Evolutionary conservation across 192 early-diverging fungal genomes (phyloP), one percentile per base, ranked within the genome.

Genomic region (Phycomyces blakesleeanus): DNA sequence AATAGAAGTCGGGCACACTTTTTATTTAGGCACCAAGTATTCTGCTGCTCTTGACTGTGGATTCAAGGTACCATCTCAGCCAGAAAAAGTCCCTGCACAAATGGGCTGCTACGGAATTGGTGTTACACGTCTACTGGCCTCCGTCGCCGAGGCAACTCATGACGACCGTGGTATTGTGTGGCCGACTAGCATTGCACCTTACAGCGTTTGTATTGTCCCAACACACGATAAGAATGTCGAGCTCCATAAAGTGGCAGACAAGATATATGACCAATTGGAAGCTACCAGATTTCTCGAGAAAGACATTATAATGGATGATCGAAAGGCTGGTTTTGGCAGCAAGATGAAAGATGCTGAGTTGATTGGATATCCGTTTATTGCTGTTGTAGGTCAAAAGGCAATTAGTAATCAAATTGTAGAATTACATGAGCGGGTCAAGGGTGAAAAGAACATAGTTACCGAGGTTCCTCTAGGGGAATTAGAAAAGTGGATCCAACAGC

Each of bases 61-160:
- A 5, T 84, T 87, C 55, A 49, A 51, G 11, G 60, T 57, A 2
- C 55, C 51, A 27, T 55, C 58, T 12, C 67, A 75, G 41, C 44
- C 73, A 6, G 55, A 76, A 25, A 57, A 76, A 16, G 59, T 64
- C 2, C 81, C 77, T 24, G 82, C 90, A 44, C 81, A 91, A 62
- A 95, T 95, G 93, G 93, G 94, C 29, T 95, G 95, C 76, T 95
- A 85, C 61, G 93, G 93, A 25, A 84, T 97, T 27, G 95, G 95
- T 34, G 74, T 97, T 2, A 86, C 89, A n/a, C 81, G 94, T 3
- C 63, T 94, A 14, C 64, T 95, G 11, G 88, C 91, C n/a, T 88
- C 93, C 7, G 82, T 93, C 9, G 83, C 89, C 16, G 92, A 91
- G 51, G 80, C 81, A 24, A 78, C 78, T 59, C 76, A 86, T 55